Evolutionary conservation across 1,284 basidiomycete genomes (phyloP).

Genomic region (Fomitopsis pinicola): DNA sequence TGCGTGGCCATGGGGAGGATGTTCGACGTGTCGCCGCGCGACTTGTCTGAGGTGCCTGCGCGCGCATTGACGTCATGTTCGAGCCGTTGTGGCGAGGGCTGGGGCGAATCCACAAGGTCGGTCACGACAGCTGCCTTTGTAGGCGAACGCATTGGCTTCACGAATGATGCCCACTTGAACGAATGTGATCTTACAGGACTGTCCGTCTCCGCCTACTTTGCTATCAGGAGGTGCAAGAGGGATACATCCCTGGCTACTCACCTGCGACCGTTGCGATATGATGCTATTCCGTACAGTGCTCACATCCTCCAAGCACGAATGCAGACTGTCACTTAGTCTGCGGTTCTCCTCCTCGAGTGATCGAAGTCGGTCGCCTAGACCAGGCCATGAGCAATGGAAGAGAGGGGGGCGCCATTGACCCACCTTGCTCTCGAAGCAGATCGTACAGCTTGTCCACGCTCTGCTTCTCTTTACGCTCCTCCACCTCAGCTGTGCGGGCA

Average conservation of each 20-base stretch:
- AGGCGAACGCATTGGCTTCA: constrained; percentile 69
- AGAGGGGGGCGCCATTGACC: constrained; percentile 9
- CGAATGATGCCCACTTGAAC: constrained; percentile 79
- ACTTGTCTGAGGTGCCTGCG: constrained; percentile 21
- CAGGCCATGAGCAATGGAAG: constrained; percentile 6
- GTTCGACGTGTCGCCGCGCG: constrained; percentile 7
- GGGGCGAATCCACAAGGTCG: constrained; percentile 57
- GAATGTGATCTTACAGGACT: constrained; percentile 66
- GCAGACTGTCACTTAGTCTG: constrained; percentile 56
- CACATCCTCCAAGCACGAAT: constrained; percentile 64
- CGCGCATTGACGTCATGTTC: constrained; percentile 57
- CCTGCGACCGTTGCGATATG: constrained; percentile 17
- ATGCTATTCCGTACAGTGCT: constrained; percentile 35
- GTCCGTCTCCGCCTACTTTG: constrained; percentile 38
- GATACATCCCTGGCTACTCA: constrained; percentile 10
- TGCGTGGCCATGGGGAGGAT: constrained; percentile 7
- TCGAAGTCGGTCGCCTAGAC: constrained; percentile 62
- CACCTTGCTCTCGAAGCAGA: constrained; percentile 76
- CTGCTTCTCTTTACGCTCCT: constrained; percentile 54
- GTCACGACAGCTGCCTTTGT: constrained; percentile 54
- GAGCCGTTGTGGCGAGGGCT: constrained; percentile 68
- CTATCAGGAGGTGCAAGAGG: not conserved
- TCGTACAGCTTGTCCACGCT: constrained; percentile 67
- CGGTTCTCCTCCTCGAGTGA: constrained; percentile 75
- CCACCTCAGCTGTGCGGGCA: constrained; percentile 53